These are phyloP conservation scores for Leccinum huronense DNA, from an alignment of 1,284 basidiomycete genomes.

Conservation along the genomic window DNA sequence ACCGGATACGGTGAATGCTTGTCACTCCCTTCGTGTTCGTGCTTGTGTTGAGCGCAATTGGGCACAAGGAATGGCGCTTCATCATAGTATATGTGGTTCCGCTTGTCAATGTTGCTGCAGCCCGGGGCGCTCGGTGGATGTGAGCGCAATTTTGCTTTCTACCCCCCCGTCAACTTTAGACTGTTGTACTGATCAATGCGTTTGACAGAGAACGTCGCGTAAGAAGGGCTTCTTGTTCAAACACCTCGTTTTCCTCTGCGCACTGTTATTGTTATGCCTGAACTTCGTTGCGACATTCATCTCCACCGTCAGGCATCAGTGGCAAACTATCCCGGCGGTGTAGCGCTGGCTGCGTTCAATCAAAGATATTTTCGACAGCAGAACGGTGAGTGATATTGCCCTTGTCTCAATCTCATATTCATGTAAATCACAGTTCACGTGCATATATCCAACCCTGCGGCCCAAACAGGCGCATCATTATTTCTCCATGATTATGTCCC, in stretches of 20 bases:
- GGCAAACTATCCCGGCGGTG: slow-evolving; percentile 89
- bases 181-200: not conserved
- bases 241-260: slow-evolving; percentile 42
- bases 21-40: slow-evolving; percentile 60
- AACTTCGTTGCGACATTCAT: slow-evolving; percentile 57
- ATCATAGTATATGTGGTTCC: slow-evolving; percentile 81
- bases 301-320: slow-evolving; percentile 57
- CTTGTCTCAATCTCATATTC: not conserved
- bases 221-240: slow-evolving; percentile 47
- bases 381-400: slow-evolving; percentile 31
- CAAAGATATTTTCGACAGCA: slow-evolving; percentile 38
- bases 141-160: slow-evolving; percentile 39
- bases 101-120: slow-evolving; percentile 76
- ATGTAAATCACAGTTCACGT: slow-evolving; percentile 48
- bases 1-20: slow-evolving; percentile 52
- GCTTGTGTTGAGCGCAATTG: slow-evolving; percentile 68
- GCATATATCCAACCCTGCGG: slow-evolving; percentile 79
- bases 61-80: slow-evolving; percentile 97
- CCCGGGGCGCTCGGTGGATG: slow-evolving; percentile 62
- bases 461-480: slow-evolving; percentile 88
- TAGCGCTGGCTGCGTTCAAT: slow-evolving; percentile 69
- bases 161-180: not conserved
- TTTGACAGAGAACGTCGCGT: slow-evolving; percentile 40
- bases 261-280: slow-evolving; percentile 46
- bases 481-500: slow-evolving; percentile 75